phyloP scores from a whole-genome alignment of 1,139 yeast species.

The Geotrichum phurueaensis region DNA sequence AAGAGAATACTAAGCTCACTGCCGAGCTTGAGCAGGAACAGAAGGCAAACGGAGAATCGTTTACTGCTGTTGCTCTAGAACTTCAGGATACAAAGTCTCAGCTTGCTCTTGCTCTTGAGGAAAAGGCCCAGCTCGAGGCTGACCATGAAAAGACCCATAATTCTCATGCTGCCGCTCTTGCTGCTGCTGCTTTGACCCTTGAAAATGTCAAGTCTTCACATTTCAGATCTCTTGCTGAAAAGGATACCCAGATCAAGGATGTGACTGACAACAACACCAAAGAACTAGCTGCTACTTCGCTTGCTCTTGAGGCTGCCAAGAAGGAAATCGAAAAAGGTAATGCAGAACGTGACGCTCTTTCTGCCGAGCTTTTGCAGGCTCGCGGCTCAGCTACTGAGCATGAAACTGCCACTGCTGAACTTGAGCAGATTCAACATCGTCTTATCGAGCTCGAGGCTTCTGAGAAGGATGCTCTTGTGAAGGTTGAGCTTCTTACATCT shows the following conservation, averaged over 20 bases:
- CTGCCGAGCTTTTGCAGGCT: neutral
- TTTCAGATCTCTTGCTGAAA: neutral
- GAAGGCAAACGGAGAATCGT: neutral
- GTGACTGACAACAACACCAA: constrained; percentile 6
- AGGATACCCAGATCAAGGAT: constrained; percentile 1
- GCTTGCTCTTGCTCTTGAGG: constrained; percentile 2
- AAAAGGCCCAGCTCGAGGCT: constrained; percentile 19
- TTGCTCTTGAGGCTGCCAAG: neutral
- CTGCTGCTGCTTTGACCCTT: constrained; percentile 3
- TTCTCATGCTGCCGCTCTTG: constrained; percentile 10
- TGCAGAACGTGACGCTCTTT: neutral
- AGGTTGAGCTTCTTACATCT: neutral
- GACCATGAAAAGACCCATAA: constrained; percentile 2
- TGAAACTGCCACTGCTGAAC: neutral
- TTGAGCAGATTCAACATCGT: neutral
- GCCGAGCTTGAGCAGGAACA: neutral
- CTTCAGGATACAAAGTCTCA: constrained; percentile 8
- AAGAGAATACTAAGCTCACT: neutral
- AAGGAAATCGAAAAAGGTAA: neutral
- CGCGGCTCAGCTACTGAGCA: neutral
- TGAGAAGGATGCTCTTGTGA: neutral
- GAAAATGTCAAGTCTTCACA: constrained; percentile 3
- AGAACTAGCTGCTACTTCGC: constrained; percentile 5
- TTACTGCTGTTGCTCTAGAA: neutral
- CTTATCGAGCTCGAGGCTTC: neutral